These are phyloP conservation scores for Amanita thiersii DNA, from an alignment of 768 basidiomycete genomes.

Conservation along the genomic window DNA sequence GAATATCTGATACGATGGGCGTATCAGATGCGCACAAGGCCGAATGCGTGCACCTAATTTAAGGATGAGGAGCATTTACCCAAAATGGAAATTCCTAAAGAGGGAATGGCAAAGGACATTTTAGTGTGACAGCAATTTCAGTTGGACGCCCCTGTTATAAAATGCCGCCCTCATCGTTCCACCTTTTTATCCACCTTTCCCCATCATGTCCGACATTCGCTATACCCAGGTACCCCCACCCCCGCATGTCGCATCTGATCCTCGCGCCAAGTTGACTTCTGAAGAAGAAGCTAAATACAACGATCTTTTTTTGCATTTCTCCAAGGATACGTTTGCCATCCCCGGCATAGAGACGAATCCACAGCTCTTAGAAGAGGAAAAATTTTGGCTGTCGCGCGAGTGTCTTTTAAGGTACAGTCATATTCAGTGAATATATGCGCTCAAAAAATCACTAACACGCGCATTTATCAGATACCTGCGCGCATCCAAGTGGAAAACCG, in stretches of 20 bases:
- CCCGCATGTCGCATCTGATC: conserved; percentile 19
- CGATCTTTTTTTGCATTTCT: conserved; percentile 53
- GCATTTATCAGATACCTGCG: conserved; percentile 52
- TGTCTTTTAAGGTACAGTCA: conserved; percentile 55
- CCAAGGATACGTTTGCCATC: conserved; percentile 39
- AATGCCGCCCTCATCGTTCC: too few relatives aligned
- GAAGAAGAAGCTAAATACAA: conserved; percentile 42
- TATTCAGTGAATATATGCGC: not conserved
- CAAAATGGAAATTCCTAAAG: conserved; percentile 5
- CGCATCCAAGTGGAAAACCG: conserved; percentile 65
- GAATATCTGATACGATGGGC: not conserved
- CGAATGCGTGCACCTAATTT: not conserved
- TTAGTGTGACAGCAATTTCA: too few relatives aligned
- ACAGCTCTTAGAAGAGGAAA: conserved; percentile 53
- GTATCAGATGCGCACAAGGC: not conserved
- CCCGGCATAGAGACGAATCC: conserved; percentile 37
- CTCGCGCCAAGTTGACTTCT: conserved; percentile 29
- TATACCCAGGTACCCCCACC: conserved; percentile 26
- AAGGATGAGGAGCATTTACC: not conserved
- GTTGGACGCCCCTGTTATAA: too few relatives aligned
- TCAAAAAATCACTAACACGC: not conserved
- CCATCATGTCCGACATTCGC: conserved; percentile 19
- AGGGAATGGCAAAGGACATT: not conserved
- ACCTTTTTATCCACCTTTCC: conserved; percentile 7
- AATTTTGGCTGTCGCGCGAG: conserved; percentile 76